Evolutionary conservation across 2,329 filamentous ascomycete species (phyloP), one percentile per base, ranked within the genome.

Genomic region (Exophiala spinifera): DNA sequence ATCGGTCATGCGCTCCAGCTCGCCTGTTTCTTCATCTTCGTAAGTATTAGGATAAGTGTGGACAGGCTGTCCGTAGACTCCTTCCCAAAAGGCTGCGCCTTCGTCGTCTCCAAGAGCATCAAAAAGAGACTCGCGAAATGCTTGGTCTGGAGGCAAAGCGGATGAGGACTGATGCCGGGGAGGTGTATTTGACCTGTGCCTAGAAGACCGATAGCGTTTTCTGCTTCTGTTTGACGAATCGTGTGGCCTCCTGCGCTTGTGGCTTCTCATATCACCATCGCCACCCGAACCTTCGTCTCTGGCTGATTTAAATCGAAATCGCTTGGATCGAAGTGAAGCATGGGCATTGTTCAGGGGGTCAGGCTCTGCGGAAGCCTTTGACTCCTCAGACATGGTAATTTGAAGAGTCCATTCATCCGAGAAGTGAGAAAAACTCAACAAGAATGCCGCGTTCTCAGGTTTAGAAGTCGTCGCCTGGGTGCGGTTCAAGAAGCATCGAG

Each of bases 41-140:
- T 74, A 71, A 0, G 78, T 76, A 21, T 80, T 77, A 0, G 82
- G 69, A 68, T 95, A 96, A 5, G 84, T 82, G 71, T 96, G 91
- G 46, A 97, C 87, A 0, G 94, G 92, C 69, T 97, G 92, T 1
- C 91, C 91, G 72, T 97, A 99, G n/a, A 99, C 89, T 14, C 84
- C 83, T 70, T 96, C 87, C 94, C 94, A 99, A 74, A 94, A 99
- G 6, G 85, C 82, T 1, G 94, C 94, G 44, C 92, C 94, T 73
- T 99, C 94, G 67, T 97, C 92, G 71, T 99, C 94, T 34, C 91
- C 92, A 72, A 99, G 86, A 28, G 94, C 94, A 70, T 99, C 94
- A 73, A 97, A 97, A 4, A 99, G 84, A 0, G 91, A 96, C 70
- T 95, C 89, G 25, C 89, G 86, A 70, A 99, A 99, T 1, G 92